Conservation (phyloP, 2,329 filamentous ascomycete genomes). For the Periglandula ipomoeae region DNA sequence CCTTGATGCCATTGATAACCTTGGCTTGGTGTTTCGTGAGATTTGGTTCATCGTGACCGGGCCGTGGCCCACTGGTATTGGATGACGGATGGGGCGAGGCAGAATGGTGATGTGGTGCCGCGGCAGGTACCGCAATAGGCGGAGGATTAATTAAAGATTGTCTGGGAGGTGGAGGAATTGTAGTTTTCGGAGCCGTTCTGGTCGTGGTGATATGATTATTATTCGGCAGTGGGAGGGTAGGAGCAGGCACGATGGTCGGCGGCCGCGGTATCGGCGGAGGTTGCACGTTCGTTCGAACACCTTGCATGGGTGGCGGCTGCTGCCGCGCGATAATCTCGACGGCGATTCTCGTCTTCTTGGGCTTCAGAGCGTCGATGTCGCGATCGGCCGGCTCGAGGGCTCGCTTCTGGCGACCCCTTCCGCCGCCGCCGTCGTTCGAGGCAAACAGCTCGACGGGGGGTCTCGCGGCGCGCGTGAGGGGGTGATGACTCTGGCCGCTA, state of each 20-base stretch:
- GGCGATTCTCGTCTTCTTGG: conserved; percentile 42
- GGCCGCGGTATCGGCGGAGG: conserved; percentile 18
- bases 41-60: conserved; percentile 18
- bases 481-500: conserved; percentile 14
- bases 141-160: not conserved
- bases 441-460: conserved; percentile 8
- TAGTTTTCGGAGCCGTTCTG: conserved; percentile 1
- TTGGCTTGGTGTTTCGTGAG: conserved; percentile 47
- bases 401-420: conserved; percentile 38
- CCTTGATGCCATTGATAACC: conserved; percentile 51
- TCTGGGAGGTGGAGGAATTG: not conserved
- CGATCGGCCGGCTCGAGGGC: conserved; percentile 33
- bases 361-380: conserved; percentile 34
- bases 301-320: conserved; percentile 19
- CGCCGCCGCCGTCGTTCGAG: conserved; percentile 23
- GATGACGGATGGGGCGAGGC: not conserved
- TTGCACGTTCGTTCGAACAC: conserved; percentile 14
- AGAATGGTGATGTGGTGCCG: conserved; percentile 8
- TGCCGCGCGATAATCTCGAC: conserved; percentile 38
- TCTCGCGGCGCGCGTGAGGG: conserved; percentile 15
- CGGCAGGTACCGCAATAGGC: conserved; percentile 4
- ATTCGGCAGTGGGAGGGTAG: conserved; percentile 5
- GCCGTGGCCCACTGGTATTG: conserved; percentile 11
- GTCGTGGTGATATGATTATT: conserved; percentile 7
- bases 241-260: conserved; percentile 12